Evolutionary conservation across 768 basidiomycete species (phyloP), one percentile per base, ranked within the genome.

Genomic region (Auriscalpium microsporum): DNA sequence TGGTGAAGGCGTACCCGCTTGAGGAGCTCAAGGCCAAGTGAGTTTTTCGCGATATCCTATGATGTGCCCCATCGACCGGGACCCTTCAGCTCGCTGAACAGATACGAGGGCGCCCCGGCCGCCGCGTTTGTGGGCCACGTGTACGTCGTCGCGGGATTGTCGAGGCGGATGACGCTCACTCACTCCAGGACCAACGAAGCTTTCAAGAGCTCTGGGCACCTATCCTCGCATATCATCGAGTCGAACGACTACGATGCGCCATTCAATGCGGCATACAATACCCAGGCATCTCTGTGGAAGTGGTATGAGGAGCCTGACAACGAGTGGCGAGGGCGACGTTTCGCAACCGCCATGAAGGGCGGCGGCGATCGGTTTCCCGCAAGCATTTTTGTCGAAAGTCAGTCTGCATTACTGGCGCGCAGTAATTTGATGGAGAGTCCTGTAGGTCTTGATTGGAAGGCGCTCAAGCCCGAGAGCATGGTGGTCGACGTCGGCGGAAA

Each of bases 401-500:
- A 6, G 17, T 5, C 33, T 48, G 4, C 19, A 6, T 28, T 45
- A 10, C 10, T 19, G 2, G 38, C 36, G n/a, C 42, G 8, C 33
- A 35, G 11, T 13, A 2, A 4, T n/a, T 2, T 42, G 10, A 10
- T 42, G 4, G 2, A 48, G 14, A 10, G 13, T 17, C n/a, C 3
- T 50, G 17, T 33, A 75, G 74, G 62, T 0, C 73, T 67, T 50
- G 66, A 71, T 5, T 77, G 74, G 75, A 62, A 59, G 0, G 42
- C 60, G 17, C 60, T 73, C 5, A 55, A 64, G 13, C 9, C 44
- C 3, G 68, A 64, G 10, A 60, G 69, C 4, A 60, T 63, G 3
- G 63, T 77, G 16, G 72, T 72, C 52, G 75, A 77, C 60, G 65
- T 76, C 14, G 75, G 72, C 13, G 71, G 73, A 6, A 70, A 71